Conservation (phyloP, 1,284 basidiomycete genomes). For the Earliella scabrosa region DNA sequence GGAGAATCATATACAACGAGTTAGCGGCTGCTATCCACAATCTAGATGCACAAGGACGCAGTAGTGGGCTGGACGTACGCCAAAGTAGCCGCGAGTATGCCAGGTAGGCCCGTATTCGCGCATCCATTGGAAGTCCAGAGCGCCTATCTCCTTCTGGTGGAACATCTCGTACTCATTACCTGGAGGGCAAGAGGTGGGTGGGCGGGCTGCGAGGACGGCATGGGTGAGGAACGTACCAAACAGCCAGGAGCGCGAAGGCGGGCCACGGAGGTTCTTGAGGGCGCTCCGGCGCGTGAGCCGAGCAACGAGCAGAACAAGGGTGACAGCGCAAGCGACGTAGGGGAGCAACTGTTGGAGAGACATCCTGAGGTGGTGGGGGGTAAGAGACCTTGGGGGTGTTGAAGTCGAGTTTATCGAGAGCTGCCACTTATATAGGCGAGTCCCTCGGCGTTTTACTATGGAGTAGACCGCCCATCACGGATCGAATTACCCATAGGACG, state of each 20-base stretch:
- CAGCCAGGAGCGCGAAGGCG: not conserved
- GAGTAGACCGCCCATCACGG: too few relatives aligned
- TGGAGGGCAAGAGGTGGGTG: not conserved
- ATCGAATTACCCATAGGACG: too few relatives aligned
- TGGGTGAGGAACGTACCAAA: not conserved
- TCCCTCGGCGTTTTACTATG: too few relatives aligned
- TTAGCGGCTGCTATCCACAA: too few relatives aligned
- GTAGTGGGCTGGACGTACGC: conserved; percentile 12
- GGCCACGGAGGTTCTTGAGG: not conserved
- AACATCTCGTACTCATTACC: conserved; percentile 22
- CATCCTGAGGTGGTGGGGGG: not conserved
- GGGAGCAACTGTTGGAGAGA: not conserved
- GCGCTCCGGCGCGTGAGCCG: not conserved
- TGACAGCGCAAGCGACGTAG: not conserved
- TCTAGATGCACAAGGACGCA: not conserved
- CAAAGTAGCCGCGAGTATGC: conserved; percentile 19
- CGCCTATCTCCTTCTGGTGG: conserved; percentile 24
- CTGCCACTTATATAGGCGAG: not conserved
- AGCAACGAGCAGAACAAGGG: not conserved
- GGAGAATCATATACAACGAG: too few relatives aligned
- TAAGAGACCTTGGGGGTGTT: too few relatives aligned
- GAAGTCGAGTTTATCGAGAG: not conserved
- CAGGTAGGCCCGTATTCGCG: conserved; percentile 28
- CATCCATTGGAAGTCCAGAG: conserved; percentile 27
- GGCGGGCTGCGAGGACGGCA: not conserved